phyloP scores from a whole-genome alignment of 2,329 filamentous ascomycete genomes.

The Talaromyces sp. region DNA sequence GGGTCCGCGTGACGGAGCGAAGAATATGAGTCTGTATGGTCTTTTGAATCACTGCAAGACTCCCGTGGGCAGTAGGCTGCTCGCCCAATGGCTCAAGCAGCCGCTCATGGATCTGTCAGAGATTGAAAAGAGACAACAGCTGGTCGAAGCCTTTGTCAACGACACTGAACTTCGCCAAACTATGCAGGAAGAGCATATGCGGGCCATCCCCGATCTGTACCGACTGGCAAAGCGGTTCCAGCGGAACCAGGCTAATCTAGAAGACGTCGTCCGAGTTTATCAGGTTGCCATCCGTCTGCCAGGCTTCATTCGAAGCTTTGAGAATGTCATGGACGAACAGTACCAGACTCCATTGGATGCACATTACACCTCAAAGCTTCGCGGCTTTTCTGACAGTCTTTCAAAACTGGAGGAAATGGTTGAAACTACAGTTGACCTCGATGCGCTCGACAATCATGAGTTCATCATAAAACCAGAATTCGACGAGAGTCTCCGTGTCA shows the following conservation, averaged over 20 bases:
- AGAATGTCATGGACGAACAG: conserved; percentile 90
- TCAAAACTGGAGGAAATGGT: conserved; percentile 94
- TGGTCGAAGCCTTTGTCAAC: conserved; percentile 89
- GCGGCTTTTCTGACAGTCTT: conserved; percentile 69
- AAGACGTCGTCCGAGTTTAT: conserved; percentile 93
- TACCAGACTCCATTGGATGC: conserved; percentile 82
- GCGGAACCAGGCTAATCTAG: conserved; percentile 79
- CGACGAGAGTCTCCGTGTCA: conserved; percentile 79
- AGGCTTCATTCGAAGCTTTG: conserved; percentile 80
- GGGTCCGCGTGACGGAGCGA: conserved; percentile 86
- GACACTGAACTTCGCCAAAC: conserved; percentile 92
- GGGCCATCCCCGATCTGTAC: conserved; percentile 90
- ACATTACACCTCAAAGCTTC: conserved; percentile 80
- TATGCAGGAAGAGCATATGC: conserved; percentile 92
- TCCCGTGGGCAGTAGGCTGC: conserved; percentile 77
- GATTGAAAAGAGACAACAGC: conserved; percentile 84
- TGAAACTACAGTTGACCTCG: conserved; percentile 92
- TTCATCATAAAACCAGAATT: conserved; percentile 99
- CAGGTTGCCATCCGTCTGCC: conserved; percentile 90
- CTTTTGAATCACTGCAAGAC: conserved; percentile 97
- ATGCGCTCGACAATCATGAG: conserved; percentile 92
- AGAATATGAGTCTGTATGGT: conserved; percentile 94
- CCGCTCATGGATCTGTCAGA: conserved; percentile 86
- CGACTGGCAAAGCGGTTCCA: conserved; percentile 92
- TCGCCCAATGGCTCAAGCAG: conserved; percentile 97